Conservation (phyloP, 176 grass and related monocot genomes). For the Oryza rufipogon region DNA sequence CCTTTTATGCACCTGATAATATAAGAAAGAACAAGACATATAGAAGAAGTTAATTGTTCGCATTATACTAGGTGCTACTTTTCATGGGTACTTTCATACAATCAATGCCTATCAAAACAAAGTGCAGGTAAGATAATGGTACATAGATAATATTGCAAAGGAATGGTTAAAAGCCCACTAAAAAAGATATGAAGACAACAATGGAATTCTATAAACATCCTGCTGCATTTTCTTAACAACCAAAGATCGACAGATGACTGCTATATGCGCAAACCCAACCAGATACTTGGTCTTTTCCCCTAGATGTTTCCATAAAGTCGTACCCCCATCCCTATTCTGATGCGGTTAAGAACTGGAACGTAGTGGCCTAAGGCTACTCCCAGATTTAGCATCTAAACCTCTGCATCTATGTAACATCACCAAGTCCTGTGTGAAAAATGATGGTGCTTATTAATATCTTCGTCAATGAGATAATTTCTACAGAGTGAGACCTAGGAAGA, state of each 20-base stretch:
- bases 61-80: constrained; percentile 12
- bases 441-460: neutral
- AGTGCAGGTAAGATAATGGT: neutral
- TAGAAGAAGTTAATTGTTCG: constrained; percentile 23
- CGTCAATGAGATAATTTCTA: neutral
- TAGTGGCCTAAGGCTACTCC: constrained; percentile 14
- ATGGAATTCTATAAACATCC: neutral
- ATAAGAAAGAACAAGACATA: constrained; percentile 31
- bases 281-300: neutral
- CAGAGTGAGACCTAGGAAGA: neutral
- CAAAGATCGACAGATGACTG: neutral
- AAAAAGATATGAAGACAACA: constrained; percentile 1
- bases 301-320: constrained; percentile 13
- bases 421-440: neutral
- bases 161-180: neutral
- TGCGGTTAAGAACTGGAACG: constrained; percentile 1
- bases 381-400: constrained; percentile 24
- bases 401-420: constrained; percentile 5
- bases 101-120: neutral
- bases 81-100: constrained; percentile 8
- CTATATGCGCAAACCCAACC: neutral
- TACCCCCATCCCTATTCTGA: neutral
- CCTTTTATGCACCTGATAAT: constrained; percentile 92
- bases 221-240: neutral
- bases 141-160: neutral